Evolutionary conservation across 305 asterid genomes (phyloP), one percentile per base, ranked within the genome.

Genomic region (Fraxinus paxiana): DNA sequence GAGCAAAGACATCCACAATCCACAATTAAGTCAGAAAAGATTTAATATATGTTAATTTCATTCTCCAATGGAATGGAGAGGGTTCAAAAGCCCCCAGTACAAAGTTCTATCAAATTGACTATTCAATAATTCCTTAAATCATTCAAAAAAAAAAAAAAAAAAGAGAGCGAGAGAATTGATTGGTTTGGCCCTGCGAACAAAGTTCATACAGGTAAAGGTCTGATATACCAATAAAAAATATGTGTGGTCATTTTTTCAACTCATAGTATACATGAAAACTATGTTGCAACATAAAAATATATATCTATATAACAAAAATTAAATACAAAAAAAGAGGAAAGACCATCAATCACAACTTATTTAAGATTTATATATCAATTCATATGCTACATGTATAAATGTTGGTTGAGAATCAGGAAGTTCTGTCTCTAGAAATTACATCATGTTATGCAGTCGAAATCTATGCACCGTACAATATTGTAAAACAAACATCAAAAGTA

Each of bases 41-140:
- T 56, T 33, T 71, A 30, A 35, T 24, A 22, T 33, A 72, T 46
- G 79, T 48, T 77, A 35, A 73, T 74, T 67, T 79, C 69, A 8
- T 34, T 13, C 67, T 38, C 59, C 73, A 69, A 76, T 71, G 5
- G n/a, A 79, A 63, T 2, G 72, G 17, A 24, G 33, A 67, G 15
- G n/a, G 20, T 24, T 73, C 73, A 72, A 35, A 46, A 70, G 82
- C 34, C 84, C 70, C 26, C 5, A 41, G 24, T 31, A 81, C 24
- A 34, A 75, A 2, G 59, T 28, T 51, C 9, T 37, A 54, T 65
- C 10, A 59, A 20, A 7, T 31, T 5, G 73, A 7, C 24, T 69
- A 15, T 70, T 56, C 37, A 65, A 74, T 13, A 20, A 17, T 30
- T 63, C 38, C 46, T 77, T 72, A 69, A 69, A 24, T 15, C 18